phyloP scores from a whole-genome alignment of 805 yeast genomes.

The Metschnikowia corniflorae region DNA sequence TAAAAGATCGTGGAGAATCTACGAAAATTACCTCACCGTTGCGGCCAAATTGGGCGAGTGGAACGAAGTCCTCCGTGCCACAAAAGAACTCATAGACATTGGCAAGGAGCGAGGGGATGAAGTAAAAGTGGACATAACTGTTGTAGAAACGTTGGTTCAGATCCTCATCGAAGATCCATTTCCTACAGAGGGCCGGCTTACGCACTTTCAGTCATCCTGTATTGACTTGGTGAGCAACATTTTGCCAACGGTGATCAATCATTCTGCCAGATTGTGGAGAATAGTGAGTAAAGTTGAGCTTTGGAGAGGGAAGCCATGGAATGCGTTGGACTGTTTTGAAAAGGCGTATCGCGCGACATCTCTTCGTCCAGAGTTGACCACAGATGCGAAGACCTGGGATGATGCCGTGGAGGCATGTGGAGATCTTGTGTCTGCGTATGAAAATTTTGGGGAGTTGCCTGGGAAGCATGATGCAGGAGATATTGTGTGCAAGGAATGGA shows the following conservation, averaged over 20 bases:
- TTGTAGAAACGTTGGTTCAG: constrained; percentile 70
- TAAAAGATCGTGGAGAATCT: constrained; percentile 79
- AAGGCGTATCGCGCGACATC: constrained; percentile 76
- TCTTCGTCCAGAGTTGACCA: constrained; percentile 60
- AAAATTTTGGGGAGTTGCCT: constrained; percentile 77
- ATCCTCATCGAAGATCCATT: constrained; percentile 52
- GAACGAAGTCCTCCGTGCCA: constrained; percentile 80
- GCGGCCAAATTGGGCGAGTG: constrained; percentile 83
- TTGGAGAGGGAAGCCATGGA: constrained; percentile 89
- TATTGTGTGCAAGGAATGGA: constrained; percentile 90
- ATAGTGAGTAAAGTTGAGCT: constrained; percentile 78
- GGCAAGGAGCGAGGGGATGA: constrained; percentile 58
- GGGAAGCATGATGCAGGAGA: constrained; percentile 79
- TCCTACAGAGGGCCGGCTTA: constrained; percentile 41
- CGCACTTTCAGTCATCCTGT: constrained; percentile 66
- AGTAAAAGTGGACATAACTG: constrained; percentile 65
- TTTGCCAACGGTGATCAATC: constrained; percentile 67
- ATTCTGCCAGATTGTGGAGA: constrained; percentile 71
- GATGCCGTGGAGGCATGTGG: constrained; percentile 74
- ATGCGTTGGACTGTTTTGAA: constrained; percentile 78
- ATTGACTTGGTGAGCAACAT: constrained; percentile 66
- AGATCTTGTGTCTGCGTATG: constrained; percentile 83
- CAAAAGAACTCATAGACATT: constrained; percentile 56
- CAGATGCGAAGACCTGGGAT: constrained; percentile 64
- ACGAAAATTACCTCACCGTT: constrained; percentile 82